phyloP scores from a whole-genome alignment of 1,284 basidiomycete species.

The Malassezia equina region DNA sequence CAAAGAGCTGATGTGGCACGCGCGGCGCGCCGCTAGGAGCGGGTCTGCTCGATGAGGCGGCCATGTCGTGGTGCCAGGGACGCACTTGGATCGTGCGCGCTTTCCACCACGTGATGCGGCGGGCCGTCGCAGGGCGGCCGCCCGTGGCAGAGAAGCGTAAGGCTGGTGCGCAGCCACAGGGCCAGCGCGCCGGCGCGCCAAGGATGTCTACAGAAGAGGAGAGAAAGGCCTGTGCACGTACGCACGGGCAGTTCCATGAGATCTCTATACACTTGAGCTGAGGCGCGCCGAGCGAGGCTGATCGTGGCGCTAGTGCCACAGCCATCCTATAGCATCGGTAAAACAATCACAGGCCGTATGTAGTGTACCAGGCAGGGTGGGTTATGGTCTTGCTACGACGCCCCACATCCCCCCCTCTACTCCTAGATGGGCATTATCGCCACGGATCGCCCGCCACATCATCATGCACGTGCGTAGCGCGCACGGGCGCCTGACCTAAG shows the following conservation, averaged over 20 bases:
- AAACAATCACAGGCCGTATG: neutral
- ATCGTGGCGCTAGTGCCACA: neutral
- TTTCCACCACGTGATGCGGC: neutral
- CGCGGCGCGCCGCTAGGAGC: neutral
- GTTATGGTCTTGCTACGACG: no score
- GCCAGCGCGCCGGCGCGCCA: neutral
- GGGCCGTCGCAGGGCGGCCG: neutral
- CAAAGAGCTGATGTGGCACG: slow-evolving; percentile 2
- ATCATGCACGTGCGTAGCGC: neutral
- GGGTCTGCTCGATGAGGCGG: neutral
- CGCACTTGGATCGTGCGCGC: neutral
- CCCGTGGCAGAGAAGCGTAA: neutral
- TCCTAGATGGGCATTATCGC: no score
- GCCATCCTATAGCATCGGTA: neutral
- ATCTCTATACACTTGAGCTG: neutral
- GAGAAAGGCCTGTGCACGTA: neutral
- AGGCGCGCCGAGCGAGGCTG: neutral
- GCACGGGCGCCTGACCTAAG: neutral
- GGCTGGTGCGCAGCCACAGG: neutral
- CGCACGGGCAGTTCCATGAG: neutral
- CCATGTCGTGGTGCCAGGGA: neutral
- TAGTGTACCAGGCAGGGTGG: no score
- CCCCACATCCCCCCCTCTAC: no score
- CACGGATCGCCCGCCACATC: neutral
- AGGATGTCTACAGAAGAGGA: neutral